Conservation (phyloP, 2,329 filamentous ascomycete genomes). For the Pseudocercospora ulei region DNA sequence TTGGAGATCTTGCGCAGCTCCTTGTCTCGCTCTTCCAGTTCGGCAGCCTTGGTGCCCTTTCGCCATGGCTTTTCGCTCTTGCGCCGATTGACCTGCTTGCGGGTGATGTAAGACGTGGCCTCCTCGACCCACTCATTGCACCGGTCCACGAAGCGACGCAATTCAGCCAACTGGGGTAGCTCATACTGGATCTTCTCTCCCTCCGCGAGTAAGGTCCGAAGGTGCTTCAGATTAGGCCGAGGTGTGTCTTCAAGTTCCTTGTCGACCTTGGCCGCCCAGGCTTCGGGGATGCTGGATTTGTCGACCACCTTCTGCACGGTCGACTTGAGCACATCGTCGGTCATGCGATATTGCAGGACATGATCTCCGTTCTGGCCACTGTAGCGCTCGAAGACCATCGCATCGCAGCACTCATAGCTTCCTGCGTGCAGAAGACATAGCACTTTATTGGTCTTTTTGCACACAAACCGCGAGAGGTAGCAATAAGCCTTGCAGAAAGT, state of each 20-base stretch:
- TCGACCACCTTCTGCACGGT: slow-evolving; percentile 70
- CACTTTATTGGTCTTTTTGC: slow-evolving; percentile 67
- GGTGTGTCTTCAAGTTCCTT: slow-evolving; percentile 73
- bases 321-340: slow-evolving; percentile 57
- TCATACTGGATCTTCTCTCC: slow-evolving; percentile 93
- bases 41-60: slow-evolving; percentile 58
- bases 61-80: slow-evolving; percentile 88
- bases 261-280: slow-evolving; percentile 84
- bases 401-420: slow-evolving; percentile 67
- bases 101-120: slow-evolving; percentile 87
- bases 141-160: slow-evolving; percentile 83
- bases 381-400: slow-evolving; percentile 57
- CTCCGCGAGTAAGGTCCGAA: slow-evolving; percentile 77
- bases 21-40: slow-evolving; percentile 71
- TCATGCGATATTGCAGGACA: slow-evolving; percentile 64
- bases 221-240: slow-evolving; percentile 72
- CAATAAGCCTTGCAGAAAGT: slow-evolving; percentile 83
- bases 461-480: slow-evolving; percentile 84
- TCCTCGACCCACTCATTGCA: slow-evolving; percentile 98
- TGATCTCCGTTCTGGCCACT: slow-evolving; percentile 50
- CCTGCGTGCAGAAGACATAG: slow-evolving; percentile 77
- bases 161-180: slow-evolving; percentile 66
- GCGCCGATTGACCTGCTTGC: slow-evolving; percentile 92
- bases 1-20: slow-evolving; percentile 83
- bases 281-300: slow-evolving; percentile 73